phyloP scores from a whole-genome alignment of 257 asterid genomes.

The Marsdenia floribunda region DNA sequence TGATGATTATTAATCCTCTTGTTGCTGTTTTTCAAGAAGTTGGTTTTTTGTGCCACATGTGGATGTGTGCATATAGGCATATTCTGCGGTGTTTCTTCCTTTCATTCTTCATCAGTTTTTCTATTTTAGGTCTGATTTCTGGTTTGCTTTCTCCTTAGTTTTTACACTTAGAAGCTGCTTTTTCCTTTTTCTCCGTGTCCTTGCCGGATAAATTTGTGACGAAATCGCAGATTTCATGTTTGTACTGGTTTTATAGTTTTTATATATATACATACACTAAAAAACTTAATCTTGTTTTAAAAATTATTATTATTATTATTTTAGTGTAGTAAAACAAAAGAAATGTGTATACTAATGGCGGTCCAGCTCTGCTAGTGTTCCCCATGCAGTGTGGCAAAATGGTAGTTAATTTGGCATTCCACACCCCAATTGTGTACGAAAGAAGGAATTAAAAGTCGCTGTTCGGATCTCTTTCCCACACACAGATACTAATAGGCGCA shows the following conservation, averaged over 20 bases:
- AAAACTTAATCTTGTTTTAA: neutral
- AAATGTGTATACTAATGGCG: conserved; percentile 1
- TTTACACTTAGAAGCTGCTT: conserved; percentile 20
- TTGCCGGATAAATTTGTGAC: conserved; percentile 27
- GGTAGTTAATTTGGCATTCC: conserved; percentile 14
- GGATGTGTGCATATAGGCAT: conserved; percentile 25
- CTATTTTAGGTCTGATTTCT: conserved; percentile 21
- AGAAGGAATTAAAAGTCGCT: conserved; percentile 1
- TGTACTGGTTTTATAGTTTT: conserved; percentile 15
- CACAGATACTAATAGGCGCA: neutral
- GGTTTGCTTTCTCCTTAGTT: conserved; percentile 20
- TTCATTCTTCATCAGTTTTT: conserved; percentile 23
- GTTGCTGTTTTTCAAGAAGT: neutral
- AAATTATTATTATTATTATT: neutral
- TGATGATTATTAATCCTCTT: neutral
- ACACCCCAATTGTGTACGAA: conserved; percentile 15
- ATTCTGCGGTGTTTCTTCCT: conserved; percentile 13
- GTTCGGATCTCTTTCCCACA: neutral
- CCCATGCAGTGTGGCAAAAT: conserved; percentile 25
- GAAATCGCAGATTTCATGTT: conserved; percentile 20
- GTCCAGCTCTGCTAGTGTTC: conserved; percentile 24
- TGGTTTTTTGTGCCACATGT: conserved; percentile 21
- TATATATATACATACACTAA: neutral
- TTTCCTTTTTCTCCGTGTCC: conserved; percentile 30
- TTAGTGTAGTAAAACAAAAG: neutral